Evolutionary conservation across 192 early-diverging fungal genomes (phyloP), one percentile per base, ranked within the genome.

Genomic region (Backusella morwellensis): DNA sequence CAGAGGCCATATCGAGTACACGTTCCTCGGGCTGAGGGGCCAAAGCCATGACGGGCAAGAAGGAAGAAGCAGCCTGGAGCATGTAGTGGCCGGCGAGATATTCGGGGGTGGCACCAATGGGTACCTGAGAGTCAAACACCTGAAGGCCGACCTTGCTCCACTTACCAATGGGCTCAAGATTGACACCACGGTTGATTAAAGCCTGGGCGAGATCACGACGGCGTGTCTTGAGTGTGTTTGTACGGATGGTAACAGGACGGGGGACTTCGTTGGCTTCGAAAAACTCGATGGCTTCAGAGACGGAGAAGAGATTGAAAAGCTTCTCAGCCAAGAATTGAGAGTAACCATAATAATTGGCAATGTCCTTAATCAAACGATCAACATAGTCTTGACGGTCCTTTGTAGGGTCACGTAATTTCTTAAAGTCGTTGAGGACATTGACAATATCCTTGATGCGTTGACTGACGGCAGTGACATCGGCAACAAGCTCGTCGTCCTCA

Each of bases 81-180:
- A 99, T 99, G 76, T 99, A 99, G 79, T 99, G 96, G 14, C 98
- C 98, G 29, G 98, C 96, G 75, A 99, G 91, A 79, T 99, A 99
- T 82, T 99, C 98, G 42, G 98, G 98, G 0, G 98, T 98, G 4
- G 98, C 98, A 82, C 90, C 90, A 66, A 99, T 91, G 34, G 98
- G 97, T 6, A 98, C 97, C 6, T 92, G 90, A 34, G 95, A 95
- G 78, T 98, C 97, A 77, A 97, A 99, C 23, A 99, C 91, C 72
- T 96, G 95, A 72, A 99, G 86, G 34, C 98, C 98, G 38, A 98
- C 96, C 79, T 99, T 99, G 72, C 91, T 93, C 98, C 98, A 99
- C 79, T 98, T 98, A 70, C 98, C 98, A 71, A 99, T 92, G 5
- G 97, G 96, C 75, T 98, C 98, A n/a, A 99, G 82, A 79, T 97